These are phyloP conservation scores for Austroboletus niveus DNA, from an alignment of 1,284 basidiomycete genomes.

Conservation along the genomic window DNA sequence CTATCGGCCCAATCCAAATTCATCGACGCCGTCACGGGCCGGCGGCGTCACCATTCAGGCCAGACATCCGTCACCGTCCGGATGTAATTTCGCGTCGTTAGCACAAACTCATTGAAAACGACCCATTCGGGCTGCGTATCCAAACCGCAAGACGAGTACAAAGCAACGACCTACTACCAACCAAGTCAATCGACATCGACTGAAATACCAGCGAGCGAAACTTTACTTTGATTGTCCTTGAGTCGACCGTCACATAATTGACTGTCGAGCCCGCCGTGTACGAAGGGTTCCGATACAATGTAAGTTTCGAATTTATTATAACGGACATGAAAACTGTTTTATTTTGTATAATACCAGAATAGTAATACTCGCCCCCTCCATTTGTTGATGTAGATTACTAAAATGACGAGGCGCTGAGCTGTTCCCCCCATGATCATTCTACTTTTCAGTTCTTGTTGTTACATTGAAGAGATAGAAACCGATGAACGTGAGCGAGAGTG, in stretches of 20 bases:
- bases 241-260: constrained; percentile 71
- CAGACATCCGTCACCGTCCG: constrained; percentile 89
- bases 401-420: too few species aligned
- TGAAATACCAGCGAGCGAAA: not conserved
- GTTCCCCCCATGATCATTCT: constrained; percentile 61
- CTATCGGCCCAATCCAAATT: too few species aligned
- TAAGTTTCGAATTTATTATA: too few species aligned
- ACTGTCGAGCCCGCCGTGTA: too few species aligned
- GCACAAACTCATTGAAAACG: constrained; percentile 96
- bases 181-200: constrained; percentile 1
- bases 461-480: constrained; percentile 52
- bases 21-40: too few species aligned
- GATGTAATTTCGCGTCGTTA: constrained; percentile 89
- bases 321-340: too few species aligned
- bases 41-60: constrained; percentile 71
- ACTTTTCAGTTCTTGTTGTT: constrained; percentile 46
- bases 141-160: constrained; percentile 94
- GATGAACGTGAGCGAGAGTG: not conserved
- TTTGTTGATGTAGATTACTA: too few species aligned
- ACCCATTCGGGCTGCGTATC: constrained; percentile 97
- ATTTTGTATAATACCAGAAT: too few species aligned
- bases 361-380: too few species aligned
- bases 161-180: constrained; percentile 62
- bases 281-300: too few species aligned
- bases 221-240: constrained; percentile 84